Percentiles rank a stretch among this genome's conserved stretches.
Evolutionary conservation across 2,329 filamentous ascomycete genomes (phyloP).

Genomic region (Cercospora nicotianae): DNA sequence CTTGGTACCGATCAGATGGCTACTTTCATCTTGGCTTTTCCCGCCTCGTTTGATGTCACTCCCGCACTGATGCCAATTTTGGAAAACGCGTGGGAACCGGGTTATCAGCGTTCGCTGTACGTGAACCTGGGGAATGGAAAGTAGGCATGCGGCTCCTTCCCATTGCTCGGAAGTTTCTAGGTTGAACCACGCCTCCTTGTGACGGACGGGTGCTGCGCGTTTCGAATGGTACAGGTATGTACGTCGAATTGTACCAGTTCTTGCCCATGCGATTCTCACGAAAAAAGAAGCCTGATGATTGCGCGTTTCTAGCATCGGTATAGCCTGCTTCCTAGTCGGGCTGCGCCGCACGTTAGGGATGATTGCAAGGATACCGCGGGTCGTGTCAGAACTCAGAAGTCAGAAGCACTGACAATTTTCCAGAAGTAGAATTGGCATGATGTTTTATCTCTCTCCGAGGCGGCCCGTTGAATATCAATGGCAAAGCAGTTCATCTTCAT

Average conservation of each 20-base stretch:
- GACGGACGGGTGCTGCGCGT: neutral
- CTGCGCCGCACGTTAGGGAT: neutral
- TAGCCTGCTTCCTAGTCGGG: neutral
- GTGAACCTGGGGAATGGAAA: neutral
- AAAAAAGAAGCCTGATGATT: neutral
- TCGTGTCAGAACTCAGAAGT: neutral
- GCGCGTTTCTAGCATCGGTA: neutral
- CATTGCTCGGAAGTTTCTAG: neutral
- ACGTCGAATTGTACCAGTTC: neutral
- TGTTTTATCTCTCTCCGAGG: neutral
- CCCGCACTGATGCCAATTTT: neutral
- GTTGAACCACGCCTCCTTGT: neutral
- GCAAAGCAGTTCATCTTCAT: neutral
- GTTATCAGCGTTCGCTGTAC: neutral
- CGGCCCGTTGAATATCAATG: neutral
- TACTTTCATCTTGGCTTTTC: neutral
- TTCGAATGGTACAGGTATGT: neutral
- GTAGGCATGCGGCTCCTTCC: neutral
- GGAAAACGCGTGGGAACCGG: neutral
- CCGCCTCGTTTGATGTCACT: neutral
- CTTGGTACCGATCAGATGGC: neutral
- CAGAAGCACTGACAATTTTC: neutral
- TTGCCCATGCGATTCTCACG: neutral
- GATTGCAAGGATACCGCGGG: neutral
- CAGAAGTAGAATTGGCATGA: neutral